A percentile compares a stretch with the other conserved stretches of the same genome.
phyloP scores from a whole-genome alignment of 2,329 filamentous ascomycete species.

The Helotiales sp. region DNA sequence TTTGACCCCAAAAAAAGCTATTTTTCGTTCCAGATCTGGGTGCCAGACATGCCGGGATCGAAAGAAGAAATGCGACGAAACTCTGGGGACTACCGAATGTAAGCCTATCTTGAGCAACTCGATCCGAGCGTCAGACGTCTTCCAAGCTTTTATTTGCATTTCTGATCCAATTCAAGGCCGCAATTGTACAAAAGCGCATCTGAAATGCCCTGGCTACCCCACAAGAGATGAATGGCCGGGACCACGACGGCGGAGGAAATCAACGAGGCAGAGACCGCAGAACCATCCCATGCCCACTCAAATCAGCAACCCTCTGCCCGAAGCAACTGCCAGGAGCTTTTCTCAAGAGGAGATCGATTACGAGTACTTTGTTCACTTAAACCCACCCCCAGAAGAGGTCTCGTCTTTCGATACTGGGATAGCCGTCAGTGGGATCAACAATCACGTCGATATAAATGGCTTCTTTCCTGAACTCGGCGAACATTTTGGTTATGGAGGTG shows the following conservation, averaged over 20 bases:
- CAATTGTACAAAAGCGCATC: not conserved
- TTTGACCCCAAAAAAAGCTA: not conserved
- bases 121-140: not conserved
- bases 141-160: not conserved
- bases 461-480: not conserved
- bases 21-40: conserved; percentile 28
- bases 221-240: not conserved
- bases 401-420: not conserved
- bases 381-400: not conserved
- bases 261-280: not conserved
- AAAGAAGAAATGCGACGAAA: conserved; percentile 67
- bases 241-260: not conserved
- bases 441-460: not conserved
- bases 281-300: not conserved
- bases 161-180: not conserved
- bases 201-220: not conserved
- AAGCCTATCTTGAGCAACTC: not conserved
- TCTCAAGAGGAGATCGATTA: not conserved
- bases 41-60: conserved; percentile 58
- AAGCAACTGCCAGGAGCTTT: not conserved
- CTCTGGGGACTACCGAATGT: not conserved
- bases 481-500: not conserved
- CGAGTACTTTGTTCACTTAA: not conserved
- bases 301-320: not conserved
- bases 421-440: not conserved